A percentile compares a stretch with the other conserved stretches of the same genome.
These are phyloP conservation scores for Takashimella koratensis DNA, from an alignment of 1,284 basidiomycete species.

Conservation along the genomic window DNA sequence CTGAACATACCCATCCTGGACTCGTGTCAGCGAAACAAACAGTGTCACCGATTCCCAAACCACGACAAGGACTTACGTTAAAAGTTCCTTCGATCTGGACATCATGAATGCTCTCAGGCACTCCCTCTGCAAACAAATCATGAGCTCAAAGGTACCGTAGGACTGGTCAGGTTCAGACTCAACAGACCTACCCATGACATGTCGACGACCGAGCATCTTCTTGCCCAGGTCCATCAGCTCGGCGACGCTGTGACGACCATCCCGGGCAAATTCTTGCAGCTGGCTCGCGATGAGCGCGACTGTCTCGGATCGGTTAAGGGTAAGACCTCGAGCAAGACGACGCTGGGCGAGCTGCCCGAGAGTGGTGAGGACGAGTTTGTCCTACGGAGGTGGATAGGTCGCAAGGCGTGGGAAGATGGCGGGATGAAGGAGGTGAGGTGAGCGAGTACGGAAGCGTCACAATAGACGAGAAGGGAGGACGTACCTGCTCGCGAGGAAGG, in stretches of 20 bases:
- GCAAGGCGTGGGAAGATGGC: neutral
- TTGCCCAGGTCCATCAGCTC: constrained; percentile 92
- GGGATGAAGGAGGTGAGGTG: neutral
- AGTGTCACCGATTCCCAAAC: neutral
- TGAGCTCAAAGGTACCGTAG: neutral
- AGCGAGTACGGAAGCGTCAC: neutral
- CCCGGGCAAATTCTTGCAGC: constrained; percentile 91
- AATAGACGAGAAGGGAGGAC: constrained; percentile 2
- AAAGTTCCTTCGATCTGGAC: constrained; percentile 94
- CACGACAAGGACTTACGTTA: constrained; percentile 60
- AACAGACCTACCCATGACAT: constrained; percentile 61
- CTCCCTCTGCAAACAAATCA: constrained; percentile 27
- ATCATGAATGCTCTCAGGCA: constrained; percentile 58
- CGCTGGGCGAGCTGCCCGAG: constrained; percentile 87
- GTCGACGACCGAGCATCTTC: constrained; percentile 76
- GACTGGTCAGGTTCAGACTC: neutral
- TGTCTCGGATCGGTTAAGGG: constrained; percentile 82
- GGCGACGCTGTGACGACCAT: constrained; percentile 82
- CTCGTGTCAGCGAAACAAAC: constrained; percentile 1
- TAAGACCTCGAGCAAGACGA: constrained; percentile 83
- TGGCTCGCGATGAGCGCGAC: constrained; percentile 85
- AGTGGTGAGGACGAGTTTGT: constrained; percentile 54
- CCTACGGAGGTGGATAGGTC: constrained; percentile 23
- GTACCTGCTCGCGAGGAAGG: constrained; percentile 41
- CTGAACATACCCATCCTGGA: constrained; percentile 27